Percentiles rank a stretch among this genome's conserved stretches.
Conservation (phyloP, 2,329 filamentous ascomycete genomes). For the Colletotrichum noveboracense region DNA sequence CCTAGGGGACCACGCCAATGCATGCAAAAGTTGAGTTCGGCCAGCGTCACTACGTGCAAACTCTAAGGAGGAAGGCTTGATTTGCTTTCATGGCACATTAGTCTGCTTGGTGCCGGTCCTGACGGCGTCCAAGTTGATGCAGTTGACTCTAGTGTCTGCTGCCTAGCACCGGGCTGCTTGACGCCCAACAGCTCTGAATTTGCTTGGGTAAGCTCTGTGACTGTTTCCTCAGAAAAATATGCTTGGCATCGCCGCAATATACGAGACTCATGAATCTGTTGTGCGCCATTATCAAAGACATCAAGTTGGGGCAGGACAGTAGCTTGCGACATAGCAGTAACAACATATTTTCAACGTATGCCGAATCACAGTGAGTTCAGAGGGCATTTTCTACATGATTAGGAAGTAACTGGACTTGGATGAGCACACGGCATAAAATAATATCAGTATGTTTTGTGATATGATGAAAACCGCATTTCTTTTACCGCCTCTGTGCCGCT, state of each 20-base stretch:
- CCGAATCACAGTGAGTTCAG: background rate
- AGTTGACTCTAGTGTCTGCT: background rate
- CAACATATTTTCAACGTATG: background rate
- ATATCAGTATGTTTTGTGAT: background rate
- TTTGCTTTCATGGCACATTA: background rate
- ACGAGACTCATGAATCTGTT: background rate
- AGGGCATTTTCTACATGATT: background rate
- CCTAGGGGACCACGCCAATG: background rate
- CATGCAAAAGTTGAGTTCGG: background rate
- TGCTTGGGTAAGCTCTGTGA: background rate
- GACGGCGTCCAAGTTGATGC: background rate
- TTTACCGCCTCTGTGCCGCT: background rate
- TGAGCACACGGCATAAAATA: background rate
- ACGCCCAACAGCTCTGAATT: background rate
- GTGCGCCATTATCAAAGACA: background rate
- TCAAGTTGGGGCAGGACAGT: background rate
- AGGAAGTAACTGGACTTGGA: background rate
- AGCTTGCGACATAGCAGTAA: background rate
- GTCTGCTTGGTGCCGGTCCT: background rate
- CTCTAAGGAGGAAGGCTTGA: background rate
- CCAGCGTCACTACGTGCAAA: background rate
- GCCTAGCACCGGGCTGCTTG: background rate
- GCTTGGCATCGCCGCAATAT: background rate
- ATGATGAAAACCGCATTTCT: background rate
- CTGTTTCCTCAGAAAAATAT: background rate